Conservation (phyloP, 495 filamentous ascomycete species). For the Hyaloscypha variabilis region DNA sequence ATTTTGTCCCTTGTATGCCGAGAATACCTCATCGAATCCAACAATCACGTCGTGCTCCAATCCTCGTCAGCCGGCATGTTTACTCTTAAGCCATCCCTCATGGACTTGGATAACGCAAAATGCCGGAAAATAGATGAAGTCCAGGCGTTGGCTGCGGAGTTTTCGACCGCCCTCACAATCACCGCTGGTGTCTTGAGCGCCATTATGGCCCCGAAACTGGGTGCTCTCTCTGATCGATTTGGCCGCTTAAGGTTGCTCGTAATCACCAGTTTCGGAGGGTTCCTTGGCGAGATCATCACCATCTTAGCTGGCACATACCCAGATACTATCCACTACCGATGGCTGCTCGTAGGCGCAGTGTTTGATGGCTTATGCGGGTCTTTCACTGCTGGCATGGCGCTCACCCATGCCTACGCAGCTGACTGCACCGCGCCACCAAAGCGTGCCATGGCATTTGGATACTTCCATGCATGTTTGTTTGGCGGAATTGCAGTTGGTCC, state of each 20-base stretch:
- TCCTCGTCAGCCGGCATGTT: constrained; percentile 63
- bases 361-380: constrained; percentile 85
- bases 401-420: constrained; percentile 81
- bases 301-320: constrained; percentile 76
- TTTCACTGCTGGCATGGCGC: constrained; percentile 78
- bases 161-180: constrained; percentile 73
- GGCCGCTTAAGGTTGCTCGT: constrained; percentile 75
- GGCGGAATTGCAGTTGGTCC: constrained; percentile 85
- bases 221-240: constrained; percentile 84
- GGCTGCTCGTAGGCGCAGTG: constrained; percentile 72
- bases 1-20: constrained; percentile 81
- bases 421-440: constrained; percentile 82
- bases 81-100: constrained; percentile 59
- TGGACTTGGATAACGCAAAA: constrained; percentile 69
- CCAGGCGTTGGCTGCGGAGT: constrained; percentile 72
- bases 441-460: constrained; percentile 84
- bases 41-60: constrained; percentile 61
- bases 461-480: constrained; percentile 87
- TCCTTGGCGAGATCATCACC: constrained; percentile 72
- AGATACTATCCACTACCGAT: constrained; percentile 68
- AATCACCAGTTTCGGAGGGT: constrained; percentile 64
- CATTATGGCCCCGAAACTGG: constrained; percentile 78
- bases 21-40: constrained; percentile 71
- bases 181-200: constrained; percentile 72
- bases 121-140: constrained; percentile 70